phyloP scores from a whole-genome alignment of 768 basidiomycete species.

The Tricholoma terreum region DNA sequence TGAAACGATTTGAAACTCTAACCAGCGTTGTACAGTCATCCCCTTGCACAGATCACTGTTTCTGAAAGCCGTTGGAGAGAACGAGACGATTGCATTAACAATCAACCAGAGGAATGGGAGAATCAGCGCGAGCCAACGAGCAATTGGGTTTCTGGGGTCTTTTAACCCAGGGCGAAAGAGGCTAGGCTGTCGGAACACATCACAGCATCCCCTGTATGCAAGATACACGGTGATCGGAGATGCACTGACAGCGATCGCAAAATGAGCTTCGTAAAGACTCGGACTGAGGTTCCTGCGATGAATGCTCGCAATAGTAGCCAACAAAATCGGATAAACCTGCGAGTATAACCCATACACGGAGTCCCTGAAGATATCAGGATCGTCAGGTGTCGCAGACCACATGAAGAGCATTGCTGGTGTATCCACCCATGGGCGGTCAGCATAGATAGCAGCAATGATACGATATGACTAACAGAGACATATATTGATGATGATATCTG shows the following conservation, averaged over 20 bases:
- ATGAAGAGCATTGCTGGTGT: background rate
- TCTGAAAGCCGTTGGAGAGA: constrained; percentile 8
- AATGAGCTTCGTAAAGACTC: constrained; percentile 20
- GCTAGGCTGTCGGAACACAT: background rate
- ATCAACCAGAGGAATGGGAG: constrained; percentile 1
- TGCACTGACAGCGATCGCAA: constrained; percentile 14
- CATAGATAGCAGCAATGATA: no score
- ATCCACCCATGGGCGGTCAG: background rate
- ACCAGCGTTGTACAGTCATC: constrained; percentile 11
- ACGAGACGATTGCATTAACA: constrained; percentile 11
- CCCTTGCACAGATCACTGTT: constrained; percentile 13
- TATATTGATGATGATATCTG: constrained; percentile 5
- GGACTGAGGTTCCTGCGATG: constrained; percentile 6
- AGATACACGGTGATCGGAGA: constrained; percentile 16
- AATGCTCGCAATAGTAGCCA: constrained; percentile 15
- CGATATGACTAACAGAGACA: background rate
- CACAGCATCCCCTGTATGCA: constrained; percentile 3
- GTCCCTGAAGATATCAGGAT: constrained; percentile 5
- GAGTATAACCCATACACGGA: constrained; percentile 13
- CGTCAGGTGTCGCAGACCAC: constrained; percentile 1
- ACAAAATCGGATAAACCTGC: constrained; percentile 16
- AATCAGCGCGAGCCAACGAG: constrained; percentile 7
- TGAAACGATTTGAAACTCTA: constrained; percentile 12
- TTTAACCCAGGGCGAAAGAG: background rate
- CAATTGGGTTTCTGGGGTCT: background rate